A percentile compares a stretch with the other conserved stretches of the same genome.
These are phyloP conservation scores for Phaffia rhodozyma DNA, from an alignment of 1,284 basidiomycete species.

Conservation along the genomic window DNA sequence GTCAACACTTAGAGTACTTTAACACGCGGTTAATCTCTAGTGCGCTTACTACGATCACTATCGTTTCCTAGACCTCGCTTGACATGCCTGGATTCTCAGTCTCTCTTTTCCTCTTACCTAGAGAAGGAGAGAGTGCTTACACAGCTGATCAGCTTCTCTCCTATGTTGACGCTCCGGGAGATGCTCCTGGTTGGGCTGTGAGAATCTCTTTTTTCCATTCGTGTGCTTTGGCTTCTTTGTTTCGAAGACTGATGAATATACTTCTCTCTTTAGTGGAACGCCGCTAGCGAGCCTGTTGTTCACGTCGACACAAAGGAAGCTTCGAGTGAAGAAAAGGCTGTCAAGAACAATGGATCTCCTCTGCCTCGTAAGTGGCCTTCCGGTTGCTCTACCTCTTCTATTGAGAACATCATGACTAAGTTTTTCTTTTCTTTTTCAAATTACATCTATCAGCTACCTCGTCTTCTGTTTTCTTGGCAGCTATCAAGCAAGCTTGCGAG, in stretches of 20 bases:
- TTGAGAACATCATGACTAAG: neutral
- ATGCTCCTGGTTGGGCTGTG: conserved; percentile 60
- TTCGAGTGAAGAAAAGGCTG: conserved; percentile 9
- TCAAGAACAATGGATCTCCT: conserved; percentile 25
- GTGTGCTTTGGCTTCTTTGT: no score
- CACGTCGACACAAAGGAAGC: conserved; percentile 23
- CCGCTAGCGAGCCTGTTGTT: conserved; percentile 31
- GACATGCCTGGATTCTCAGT: conserved; percentile 93
- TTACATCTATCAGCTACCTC: conserved; percentile 18
- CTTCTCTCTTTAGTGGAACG: conserved; percentile 44
- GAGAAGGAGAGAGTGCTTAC: conserved; percentile 35
- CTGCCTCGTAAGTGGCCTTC: conserved; percentile 24
- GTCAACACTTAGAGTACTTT: conserved; percentile 19
- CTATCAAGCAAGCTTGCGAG: conserved; percentile 53
- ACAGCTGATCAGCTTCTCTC: conserved; percentile 49
- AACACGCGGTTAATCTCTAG: neutral
- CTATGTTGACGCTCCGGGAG: conserved; percentile 60
- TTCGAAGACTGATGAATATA: no score
- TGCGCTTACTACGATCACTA: neutral
- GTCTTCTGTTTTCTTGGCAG: conserved; percentile 41
- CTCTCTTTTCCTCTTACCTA: conserved; percentile 68
- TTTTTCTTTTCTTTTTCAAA: neutral
- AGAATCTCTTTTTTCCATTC: no score
- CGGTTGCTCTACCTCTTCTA: neutral
- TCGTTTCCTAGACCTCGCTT: conserved; percentile 55